These are phyloP conservation scores for Pichia heedii DNA, from an alignment of 805 yeast species.

Conservation along the genomic window DNA sequence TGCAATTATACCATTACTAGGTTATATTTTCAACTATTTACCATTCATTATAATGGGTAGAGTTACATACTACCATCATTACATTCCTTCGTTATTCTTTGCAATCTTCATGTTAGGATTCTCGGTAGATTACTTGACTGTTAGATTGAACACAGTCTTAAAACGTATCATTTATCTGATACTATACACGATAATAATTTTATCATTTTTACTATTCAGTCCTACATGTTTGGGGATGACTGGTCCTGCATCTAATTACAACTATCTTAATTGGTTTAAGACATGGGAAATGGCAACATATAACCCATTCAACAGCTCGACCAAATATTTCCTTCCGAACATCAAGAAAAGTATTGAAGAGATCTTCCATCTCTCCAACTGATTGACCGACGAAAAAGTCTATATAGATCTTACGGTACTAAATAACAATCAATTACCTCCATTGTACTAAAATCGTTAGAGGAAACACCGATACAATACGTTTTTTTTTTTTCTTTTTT, in stretches of 20 bases:
- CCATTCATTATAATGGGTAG: constrained; percentile 79
- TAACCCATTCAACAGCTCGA: constrained; percentile 1
- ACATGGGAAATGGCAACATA: constrained; percentile 30
- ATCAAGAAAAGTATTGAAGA: neutral
- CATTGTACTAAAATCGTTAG: too few relatives aligned
- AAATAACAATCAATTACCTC: too few relatives aligned
- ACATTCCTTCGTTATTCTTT: constrained; percentile 75
- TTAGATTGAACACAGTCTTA: constrained; percentile 21
- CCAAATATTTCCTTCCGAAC: neutral
- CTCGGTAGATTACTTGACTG: constrained; percentile 38
- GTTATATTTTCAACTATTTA: constrained; percentile 69
- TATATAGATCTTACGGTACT: too few relatives aligned
- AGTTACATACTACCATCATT: constrained; percentile 81
- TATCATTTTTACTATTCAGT: constrained; percentile 50
- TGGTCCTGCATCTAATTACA: constrained; percentile 33
- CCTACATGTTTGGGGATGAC: constrained; percentile 63
- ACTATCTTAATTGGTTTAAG: constrained; percentile 39
- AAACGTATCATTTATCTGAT: constrained; percentile 29
- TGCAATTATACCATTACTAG: constrained; percentile 70
- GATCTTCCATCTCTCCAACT: neutral
- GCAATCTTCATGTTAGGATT: constrained; percentile 52
- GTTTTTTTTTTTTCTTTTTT: too few relatives aligned
- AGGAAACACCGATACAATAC: too few relatives aligned
- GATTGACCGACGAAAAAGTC: too few relatives aligned
- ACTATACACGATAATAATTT: constrained; percentile 36